Percentiles rank a stretch among this genome's conserved stretches.
These are phyloP conservation scores for Alternaria triticina DNA, from an alignment of 2,329 filamentous ascomycete genomes.

Conservation along the genomic window DNA sequence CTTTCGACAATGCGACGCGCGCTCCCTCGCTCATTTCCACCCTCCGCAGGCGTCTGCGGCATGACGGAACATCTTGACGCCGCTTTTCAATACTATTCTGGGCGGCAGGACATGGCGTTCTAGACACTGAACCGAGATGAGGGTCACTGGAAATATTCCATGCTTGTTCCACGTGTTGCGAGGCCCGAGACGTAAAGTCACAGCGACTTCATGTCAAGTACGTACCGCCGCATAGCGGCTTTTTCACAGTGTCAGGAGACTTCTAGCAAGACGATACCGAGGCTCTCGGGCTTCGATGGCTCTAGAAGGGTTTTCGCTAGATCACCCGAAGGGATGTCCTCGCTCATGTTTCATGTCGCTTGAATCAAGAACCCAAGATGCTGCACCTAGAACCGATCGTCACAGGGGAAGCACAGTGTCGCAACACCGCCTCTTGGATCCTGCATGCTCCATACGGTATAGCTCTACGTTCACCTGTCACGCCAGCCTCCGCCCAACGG, in stretches of 20 bases:
- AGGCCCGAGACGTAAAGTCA: not conserved
- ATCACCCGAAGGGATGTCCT: not conserved
- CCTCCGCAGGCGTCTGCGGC: conserved; percentile 6
- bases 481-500: conserved; percentile 19
- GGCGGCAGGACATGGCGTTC: not conserved
- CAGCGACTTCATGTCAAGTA: not conserved
- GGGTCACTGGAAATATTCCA: not conserved
- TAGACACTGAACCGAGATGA: conserved; percentile 8
- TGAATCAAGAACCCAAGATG: not conserved
- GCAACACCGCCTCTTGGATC: conserved; percentile 1
- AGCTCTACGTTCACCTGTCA: conserved; percentile 1
- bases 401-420: conserved; percentile 1
- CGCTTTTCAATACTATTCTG: conserved; percentile 9
- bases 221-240: not conserved
- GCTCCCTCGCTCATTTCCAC: conserved; percentile 15
- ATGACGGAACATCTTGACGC: conserved; percentile 12
- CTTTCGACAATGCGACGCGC: not conserved
- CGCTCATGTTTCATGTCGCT: conserved; percentile 6
- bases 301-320: not conserved
- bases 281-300: not conserved
- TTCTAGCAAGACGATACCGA: not conserved
- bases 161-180: not conserved
- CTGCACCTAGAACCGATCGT: conserved; percentile 11
- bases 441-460: not conserved
- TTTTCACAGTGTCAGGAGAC: not conserved